phyloP scores from a whole-genome alignment of 768 basidiomycete species.

The Mrakia gelida region DNA sequence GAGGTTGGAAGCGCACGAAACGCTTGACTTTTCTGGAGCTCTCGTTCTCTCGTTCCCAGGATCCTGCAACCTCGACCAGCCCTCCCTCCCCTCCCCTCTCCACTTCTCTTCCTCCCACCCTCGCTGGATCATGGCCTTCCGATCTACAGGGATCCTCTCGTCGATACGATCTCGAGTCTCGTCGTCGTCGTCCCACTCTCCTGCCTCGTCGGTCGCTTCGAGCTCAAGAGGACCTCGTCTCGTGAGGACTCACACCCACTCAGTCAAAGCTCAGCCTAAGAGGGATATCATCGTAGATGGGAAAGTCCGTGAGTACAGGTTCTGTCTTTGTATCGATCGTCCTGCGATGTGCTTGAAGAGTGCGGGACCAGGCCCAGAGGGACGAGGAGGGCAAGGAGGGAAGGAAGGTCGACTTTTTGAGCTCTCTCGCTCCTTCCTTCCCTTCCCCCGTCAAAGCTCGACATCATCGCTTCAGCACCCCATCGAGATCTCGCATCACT shows the following conservation, averaged over 20 bases:
- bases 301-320: constrained; percentile 6
- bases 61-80: not conserved
- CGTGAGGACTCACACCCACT: not conserved
- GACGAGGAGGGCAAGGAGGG: not conserved
- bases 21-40: too few species aligned
- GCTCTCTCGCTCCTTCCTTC: not conserved
- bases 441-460: not conserved
- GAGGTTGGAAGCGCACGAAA: too few species aligned
- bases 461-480: not conserved
- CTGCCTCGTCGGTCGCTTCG: not conserved
- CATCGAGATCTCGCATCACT: too few species aligned
- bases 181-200: not conserved
- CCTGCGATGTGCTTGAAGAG: not conserved
- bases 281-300: constrained; percentile 20
- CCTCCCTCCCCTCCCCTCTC: not conserved
- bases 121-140: not conserved
- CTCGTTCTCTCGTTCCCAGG: not conserved
- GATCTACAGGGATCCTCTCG: not conserved
- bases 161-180: constrained; percentile 11
- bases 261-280: constrained; percentile 1
- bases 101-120: not conserved
- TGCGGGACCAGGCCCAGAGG: not conserved
- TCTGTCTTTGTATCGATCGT: not conserved
- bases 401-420: constrained; percentile 7
- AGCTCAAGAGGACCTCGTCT: not conserved